phyloP scores from a whole-genome alignment of 805 yeast genomes.

The Wickerhamomyces subpelliculosus region DNA sequence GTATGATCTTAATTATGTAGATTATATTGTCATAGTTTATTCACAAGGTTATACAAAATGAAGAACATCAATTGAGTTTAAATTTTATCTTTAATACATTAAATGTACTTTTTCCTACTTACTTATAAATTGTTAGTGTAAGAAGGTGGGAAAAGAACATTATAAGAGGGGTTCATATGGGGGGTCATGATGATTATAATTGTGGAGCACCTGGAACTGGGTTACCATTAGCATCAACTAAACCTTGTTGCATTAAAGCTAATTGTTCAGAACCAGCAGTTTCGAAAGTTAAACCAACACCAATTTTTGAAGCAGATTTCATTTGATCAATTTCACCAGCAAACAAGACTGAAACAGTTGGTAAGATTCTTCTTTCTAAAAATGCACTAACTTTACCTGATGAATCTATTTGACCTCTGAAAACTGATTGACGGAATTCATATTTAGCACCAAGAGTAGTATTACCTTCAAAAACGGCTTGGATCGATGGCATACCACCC shows the following conservation, averaged over 20 bases:
- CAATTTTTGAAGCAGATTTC: conserved; percentile 72
- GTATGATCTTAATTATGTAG: not conserved
- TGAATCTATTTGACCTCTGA: conserved; percentile 92
- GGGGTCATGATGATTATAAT: not conserved
- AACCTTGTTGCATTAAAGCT: conserved; percentile 85
- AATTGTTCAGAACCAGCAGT: conserved; percentile 91
- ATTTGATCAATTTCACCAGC: conserved; percentile 90
- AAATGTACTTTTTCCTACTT: too few species aligned
- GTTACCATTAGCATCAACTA: conserved; percentile 77
- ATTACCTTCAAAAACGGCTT: conserved; percentile 81
- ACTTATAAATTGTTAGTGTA: too few species aligned
- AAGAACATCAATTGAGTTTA: too few species aligned
- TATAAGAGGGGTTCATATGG: too few species aligned
- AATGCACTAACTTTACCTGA: conserved; percentile 86
- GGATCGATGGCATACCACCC: conserved; percentile 75
- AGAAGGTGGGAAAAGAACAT: too few species aligned
- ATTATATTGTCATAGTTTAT: not conserved
- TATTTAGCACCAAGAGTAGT: conserved; percentile 96
- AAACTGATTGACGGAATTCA: conserved; percentile 93
- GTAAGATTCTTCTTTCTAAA: conserved; percentile 89
- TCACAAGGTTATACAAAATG: not conserved
- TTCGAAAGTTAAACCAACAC: conserved; percentile 94
- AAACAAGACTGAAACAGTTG: conserved; percentile 83
- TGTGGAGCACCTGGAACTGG: conserved; percentile 73
- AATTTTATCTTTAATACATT: too few species aligned